These are phyloP conservation scores for Ascochyta fabae DNA, from an alignment of 2,329 filamentous ascomycete species.

Conservation along the genomic window DNA sequence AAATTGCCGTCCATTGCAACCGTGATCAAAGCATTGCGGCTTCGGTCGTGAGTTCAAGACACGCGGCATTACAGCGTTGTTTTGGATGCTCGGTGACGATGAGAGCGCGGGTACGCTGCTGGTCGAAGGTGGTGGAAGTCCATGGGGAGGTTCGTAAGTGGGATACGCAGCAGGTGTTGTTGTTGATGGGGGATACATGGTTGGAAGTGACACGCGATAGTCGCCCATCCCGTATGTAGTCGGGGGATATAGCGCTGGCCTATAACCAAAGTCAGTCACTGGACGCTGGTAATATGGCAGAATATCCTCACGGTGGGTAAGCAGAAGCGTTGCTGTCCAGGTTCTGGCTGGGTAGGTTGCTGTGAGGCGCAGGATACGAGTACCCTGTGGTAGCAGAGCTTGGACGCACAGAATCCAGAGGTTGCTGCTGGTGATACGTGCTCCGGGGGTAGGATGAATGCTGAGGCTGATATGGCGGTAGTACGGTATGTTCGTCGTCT, in stretches of 20 bases:
- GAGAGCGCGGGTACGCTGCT: conserved; percentile 34
- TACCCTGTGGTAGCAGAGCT: conserved; percentile 40
- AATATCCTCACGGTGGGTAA: conserved; percentile 43
- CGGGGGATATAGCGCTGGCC: conserved; percentile 42
- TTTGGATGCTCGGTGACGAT: conserved; percentile 35
- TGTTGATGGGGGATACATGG: conserved; percentile 46
- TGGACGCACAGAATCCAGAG: conserved; percentile 37
- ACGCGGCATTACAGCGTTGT: conserved; percentile 51
- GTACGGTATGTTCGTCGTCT: conserved; percentile 34
- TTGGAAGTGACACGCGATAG: conserved; percentile 41
- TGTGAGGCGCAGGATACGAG: conserved; percentile 42
- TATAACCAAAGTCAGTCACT: conserved; percentile 14
- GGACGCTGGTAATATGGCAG: background rate
- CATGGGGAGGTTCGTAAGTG: conserved; percentile 39
- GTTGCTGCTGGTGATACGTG: conserved; percentile 45
- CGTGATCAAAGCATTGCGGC: conserved; percentile 96
- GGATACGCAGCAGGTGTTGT: conserved; percentile 42
- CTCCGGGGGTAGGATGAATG: conserved; percentile 37
- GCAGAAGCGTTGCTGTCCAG: conserved; percentile 38
- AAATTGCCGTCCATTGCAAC: conserved; percentile 93
- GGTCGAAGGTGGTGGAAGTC: conserved; percentile 26
- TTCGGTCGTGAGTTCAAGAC: conserved; percentile 83
- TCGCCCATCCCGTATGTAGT: conserved; percentile 43
- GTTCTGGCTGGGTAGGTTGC: conserved; percentile 36
- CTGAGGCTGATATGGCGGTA: conserved; percentile 42